Base-by-base conservation (phyloP, 768 basidiomycete species). In the Steccherinum ochraceum region DNA sequence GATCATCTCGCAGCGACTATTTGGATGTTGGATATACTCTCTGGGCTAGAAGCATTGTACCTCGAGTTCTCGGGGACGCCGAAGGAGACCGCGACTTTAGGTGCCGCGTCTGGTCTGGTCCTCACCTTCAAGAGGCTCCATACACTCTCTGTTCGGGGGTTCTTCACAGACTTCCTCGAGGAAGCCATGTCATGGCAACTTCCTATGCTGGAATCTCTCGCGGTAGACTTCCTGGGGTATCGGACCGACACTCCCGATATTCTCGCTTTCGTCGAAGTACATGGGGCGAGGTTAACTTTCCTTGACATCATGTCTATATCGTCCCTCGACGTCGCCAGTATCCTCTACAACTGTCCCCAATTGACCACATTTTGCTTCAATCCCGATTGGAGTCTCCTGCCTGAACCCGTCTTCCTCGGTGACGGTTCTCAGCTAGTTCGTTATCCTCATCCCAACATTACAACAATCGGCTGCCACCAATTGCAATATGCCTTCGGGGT, bases 361-460 rank as follows among this genome's bases (percentile, higher is more conserved):
- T 76, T 90, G 24, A 68, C 64, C 18, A 77, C 80, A 0, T 80
- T 90, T 61, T 73, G 76, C 20, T 89, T 90, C 69, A 89, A 88
- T 61, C 79, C 75, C 23, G 88, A 90, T 61, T 89, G 88, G 86
- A 75, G 77, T 12, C 64, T 84, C 13, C 61, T 58, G 39, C 55
- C 60, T n/a, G 52, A 54, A 30, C 53, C 66, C 47, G 16, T 51
- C 39, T 27, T 70, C 46, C 56, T 67, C 63, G 53, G 72, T 3
- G 63, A 61, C 3, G 63, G 67, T 52, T 52, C 48, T 20, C 16
- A 19, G 7, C 64, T 84, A 7, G 73, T 75, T 10, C 69, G 72
- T 49, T 69, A 67, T 10, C 83, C 85, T 2, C 86, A 84, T 53
- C 60, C 65, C 10, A 75, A 75, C 40, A 77, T 89, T 54, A 72